Conservation (phyloP, 1,139 yeast species). For the Kurtzmaniella quercitrusa region DNA sequence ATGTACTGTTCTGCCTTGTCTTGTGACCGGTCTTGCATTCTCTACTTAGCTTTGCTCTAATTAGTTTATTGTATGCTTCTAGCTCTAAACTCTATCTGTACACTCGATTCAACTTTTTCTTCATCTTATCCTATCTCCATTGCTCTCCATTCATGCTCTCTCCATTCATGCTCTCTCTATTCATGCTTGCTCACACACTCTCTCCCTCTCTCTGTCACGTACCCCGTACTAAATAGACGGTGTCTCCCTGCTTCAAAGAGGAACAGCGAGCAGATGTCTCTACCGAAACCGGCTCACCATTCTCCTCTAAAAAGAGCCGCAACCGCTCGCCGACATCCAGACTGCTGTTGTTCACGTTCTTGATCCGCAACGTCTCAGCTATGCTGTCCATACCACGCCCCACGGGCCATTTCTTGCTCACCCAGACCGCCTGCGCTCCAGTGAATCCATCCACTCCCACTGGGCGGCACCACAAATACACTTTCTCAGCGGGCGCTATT, state of each 20-base stretch:
- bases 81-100: too few relatives aligned
- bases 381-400: constrained; percentile 76
- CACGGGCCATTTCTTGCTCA: constrained; percentile 64
- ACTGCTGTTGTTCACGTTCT: constrained; percentile 53
- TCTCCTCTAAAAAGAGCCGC: constrained; percentile 38
- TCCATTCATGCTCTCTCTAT: background rate
- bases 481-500: constrained; percentile 50
- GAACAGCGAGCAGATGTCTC: constrained; percentile 38
- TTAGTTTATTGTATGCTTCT: too few relatives aligned
- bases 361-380: constrained; percentile 49
- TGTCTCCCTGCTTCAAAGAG: constrained; percentile 48
- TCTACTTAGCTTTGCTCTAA: too few relatives aligned
- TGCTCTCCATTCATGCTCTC: background rate
- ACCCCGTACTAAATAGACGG: constrained; percentile 53
- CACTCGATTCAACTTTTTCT: too few relatives aligned
- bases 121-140: too few relatives aligned
- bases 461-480: constrained; percentile 51
- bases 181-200: background rate
- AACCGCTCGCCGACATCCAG: constrained; percentile 38
- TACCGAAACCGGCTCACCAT: constrained; percentile 21
- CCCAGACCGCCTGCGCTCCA: constrained; percentile 40
- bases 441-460: constrained; percentile 38
- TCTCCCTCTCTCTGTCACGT: background rate
- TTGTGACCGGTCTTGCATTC: too few relatives aligned
- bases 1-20: too few relatives aligned